Evolutionary conservation across 768 basidiomycete species (phyloP).

Genomic region (Tephrocybe sp.): DNA sequence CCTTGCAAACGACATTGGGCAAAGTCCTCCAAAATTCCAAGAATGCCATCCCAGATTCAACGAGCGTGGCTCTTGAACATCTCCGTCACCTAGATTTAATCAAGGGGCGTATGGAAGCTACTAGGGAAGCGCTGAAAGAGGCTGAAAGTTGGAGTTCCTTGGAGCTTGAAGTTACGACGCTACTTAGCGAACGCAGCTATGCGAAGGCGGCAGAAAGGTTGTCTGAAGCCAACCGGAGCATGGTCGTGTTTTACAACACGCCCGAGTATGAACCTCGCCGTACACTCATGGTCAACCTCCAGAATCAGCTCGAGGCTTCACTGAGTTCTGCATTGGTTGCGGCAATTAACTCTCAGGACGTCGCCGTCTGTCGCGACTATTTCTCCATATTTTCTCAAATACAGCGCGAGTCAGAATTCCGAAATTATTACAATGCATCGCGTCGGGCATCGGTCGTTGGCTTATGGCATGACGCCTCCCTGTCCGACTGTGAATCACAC

Average conservation of each 20-base stretch:
- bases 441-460: conserved; percentile 62
- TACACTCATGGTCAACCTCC: conserved; percentile 83
- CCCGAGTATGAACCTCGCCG: conserved; percentile 87
- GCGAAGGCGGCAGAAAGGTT: conserved; percentile 90
- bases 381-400: conserved; percentile 88
- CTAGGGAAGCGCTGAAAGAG: conserved; percentile 86
- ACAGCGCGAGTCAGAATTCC: conserved; percentile 88
- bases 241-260: conserved; percentile 92
- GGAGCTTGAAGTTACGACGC: conserved; percentile 85
- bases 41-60: conserved; percentile 52
- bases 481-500: conserved; percentile 51
- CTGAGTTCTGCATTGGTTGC: conserved; percentile 88
- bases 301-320: conserved; percentile 93
- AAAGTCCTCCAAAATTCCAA: conserved; percentile 57
- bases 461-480: conserved; percentile 61
- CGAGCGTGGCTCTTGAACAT: conserved; percentile 65
- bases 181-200: conserved; percentile 78
- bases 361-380: conserved; percentile 70
- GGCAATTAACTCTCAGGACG: conserved; percentile 79
- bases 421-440: conserved; percentile 91
- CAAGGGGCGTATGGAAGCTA: conserved; percentile 83
- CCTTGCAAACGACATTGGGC: conserved; percentile 65
- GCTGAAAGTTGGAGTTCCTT: conserved; percentile 97
- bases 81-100: conserved; percentile 81
- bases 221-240: conserved; percentile 82